A percentile compares a stretch with the other conserved stretches of the same genome.
phyloP scores from a whole-genome alignment of 768 basidiomycete genomes.

The Leccinellum albellum region DNA sequence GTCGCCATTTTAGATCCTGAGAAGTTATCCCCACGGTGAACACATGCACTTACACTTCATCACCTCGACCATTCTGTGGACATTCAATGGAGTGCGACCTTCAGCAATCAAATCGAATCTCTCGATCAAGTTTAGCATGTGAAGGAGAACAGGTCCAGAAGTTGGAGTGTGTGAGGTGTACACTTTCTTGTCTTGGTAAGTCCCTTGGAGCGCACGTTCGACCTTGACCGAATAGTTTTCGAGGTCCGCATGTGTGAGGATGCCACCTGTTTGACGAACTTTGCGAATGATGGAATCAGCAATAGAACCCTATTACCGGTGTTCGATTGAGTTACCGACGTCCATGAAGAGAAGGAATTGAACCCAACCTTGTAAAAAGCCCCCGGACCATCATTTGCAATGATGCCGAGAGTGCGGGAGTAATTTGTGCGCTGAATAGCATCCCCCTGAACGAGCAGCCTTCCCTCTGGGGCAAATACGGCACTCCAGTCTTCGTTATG shows the following conservation, averaged over 20 bases:
- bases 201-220: slow-evolving; percentile 69
- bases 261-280: slow-evolving; percentile 68
- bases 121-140: slow-evolving; percentile 90
- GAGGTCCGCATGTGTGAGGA: slow-evolving; percentile 74
- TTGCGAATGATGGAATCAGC: slow-evolving; percentile 77
- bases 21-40: slow-evolving; percentile 10
- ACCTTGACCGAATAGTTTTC: slow-evolving; percentile 66
- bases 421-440: slow-evolving; percentile 68
- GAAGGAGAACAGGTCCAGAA: slow-evolving; percentile 84
- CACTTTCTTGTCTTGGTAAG: slow-evolving; percentile 71
- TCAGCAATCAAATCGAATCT: slow-evolving; percentile 52
- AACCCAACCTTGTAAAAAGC: slow-evolving; percentile 73
- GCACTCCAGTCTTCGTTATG: slow-evolving; percentile 68
- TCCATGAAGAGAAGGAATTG: slow-evolving; percentile 7
- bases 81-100: slow-evolving; percentile 57
- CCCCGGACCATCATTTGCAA: slow-evolving; percentile 73
- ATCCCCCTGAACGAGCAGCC: slow-evolving; percentile 71
- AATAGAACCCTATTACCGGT: slow-evolving; percentile 59
- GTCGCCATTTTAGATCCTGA: slow-evolving; percentile 3
- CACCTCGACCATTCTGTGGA: slow-evolving; percentile 79
- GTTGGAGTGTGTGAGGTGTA: slow-evolving; percentile 86
- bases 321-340: slow-evolving; percentile 10
- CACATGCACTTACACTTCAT: slow-evolving; percentile 65
- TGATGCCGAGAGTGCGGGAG: slow-evolving; percentile 66
- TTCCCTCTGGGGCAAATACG: slow-evolving; percentile 80